Percentiles rank a stretch among this genome's conserved stretches.
Conservation (phyloP, 306 rosid genomes). For the Pachyrhizus erosus region DNA sequence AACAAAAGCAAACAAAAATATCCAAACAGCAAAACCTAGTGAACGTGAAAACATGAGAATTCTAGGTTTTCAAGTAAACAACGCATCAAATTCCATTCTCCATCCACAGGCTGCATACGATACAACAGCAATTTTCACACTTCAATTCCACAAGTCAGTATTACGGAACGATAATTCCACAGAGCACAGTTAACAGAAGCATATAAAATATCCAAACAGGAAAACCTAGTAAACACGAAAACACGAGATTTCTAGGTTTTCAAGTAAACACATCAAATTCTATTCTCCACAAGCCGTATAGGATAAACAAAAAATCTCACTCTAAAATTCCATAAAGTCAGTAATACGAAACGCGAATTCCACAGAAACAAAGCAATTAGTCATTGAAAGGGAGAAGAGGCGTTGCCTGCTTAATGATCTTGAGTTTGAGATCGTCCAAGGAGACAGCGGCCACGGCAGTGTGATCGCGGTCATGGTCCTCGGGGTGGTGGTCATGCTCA, state of each 20-base stretch:
- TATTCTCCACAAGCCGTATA: background rate
- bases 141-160: background rate
- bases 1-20: background rate
- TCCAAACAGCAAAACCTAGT: constrained; percentile 17
- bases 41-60: background rate
- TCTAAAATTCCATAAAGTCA: background rate
- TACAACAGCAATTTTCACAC: background rate
- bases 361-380: background rate
- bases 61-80: background rate
- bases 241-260: background rate
- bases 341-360: background rate
- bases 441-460: constrained; percentile 53
- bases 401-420: constrained; percentile 77
- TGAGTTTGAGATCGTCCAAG: constrained; percentile 79
- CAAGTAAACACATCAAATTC: background rate
- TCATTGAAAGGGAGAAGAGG: background rate
- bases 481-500: constrained; percentile 50
- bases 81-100: background rate
- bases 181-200: background rate
- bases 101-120: background rate
- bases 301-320: background rate
- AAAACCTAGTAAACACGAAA: constrained; percentile 22
- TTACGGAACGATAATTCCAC: background rate
- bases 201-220: background rate
- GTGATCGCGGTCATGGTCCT: constrained; percentile 52